Conservation (phyloP, 495 filamentous ascomycete genomes). For the Parachaetomium inaequale region DNA sequence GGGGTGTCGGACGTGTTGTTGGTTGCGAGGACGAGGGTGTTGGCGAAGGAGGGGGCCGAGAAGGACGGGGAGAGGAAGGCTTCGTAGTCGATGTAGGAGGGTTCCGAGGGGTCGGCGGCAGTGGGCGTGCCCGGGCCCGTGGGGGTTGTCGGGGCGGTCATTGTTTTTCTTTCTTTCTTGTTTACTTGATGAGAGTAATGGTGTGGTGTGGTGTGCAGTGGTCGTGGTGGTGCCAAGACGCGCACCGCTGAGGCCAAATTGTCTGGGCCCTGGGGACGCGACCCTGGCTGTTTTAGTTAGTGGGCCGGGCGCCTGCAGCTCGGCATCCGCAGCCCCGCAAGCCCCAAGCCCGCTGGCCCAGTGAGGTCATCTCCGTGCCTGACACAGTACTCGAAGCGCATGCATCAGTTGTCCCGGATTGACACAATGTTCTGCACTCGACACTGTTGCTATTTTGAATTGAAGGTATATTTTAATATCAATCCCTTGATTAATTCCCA, state of each 20-base stretch:
- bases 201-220: background rate
- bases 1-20: slow-evolving; percentile 89
- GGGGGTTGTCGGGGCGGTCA: background rate
- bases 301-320: slow-evolving; percentile 2
- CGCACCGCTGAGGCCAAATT: background rate
- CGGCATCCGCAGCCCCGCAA: slow-evolving; percentile 14
- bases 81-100: slow-evolving; percentile 96
- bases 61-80: slow-evolving; percentile 83
- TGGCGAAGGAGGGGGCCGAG: slow-evolving; percentile 75
- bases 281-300: slow-evolving; percentile 1
- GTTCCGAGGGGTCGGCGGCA: slow-evolving; percentile 42
- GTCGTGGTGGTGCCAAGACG: background rate
- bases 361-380: slow-evolving; percentile 19
- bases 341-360: background rate
- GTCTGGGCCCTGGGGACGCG: background rate
- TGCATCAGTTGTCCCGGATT: no score
- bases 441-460: no score
- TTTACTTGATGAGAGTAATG: background rate
- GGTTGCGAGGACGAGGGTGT: slow-evolving; percentile 79
- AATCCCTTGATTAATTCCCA: no score
- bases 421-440: no score
- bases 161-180: background rate
- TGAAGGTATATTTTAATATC: no score
- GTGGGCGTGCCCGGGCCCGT: slow-evolving; percentile 3
- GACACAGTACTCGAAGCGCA: background rate